Conservation (phyloP, 2,329 filamentous ascomycete genomes). For the Ceratocystis harringtonii region DNA sequence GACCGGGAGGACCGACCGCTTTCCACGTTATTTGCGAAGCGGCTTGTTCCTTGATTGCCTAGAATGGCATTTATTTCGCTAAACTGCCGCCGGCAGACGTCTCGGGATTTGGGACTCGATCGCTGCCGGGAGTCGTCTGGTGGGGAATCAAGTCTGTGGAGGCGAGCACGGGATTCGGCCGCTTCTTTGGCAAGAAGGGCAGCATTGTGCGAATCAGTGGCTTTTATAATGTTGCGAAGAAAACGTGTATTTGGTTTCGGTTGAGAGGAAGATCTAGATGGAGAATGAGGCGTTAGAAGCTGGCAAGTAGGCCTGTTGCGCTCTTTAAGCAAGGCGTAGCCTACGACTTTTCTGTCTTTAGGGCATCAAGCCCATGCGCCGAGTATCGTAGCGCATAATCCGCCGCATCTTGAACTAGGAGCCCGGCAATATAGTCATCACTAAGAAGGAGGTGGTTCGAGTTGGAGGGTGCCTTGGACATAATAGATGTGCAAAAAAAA, state of each 20-base stretch:
- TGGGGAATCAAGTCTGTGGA: conserved; percentile 43
- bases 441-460: conserved; percentile 33
- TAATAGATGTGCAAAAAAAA: neutral
- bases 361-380: conserved; percentile 56
- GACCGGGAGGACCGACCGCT: neutral
- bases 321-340: conserved; percentile 13
- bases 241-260: conserved; percentile 89
- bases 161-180: conserved; percentile 57
- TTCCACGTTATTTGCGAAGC: conserved; percentile 14
- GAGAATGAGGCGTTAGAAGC: neutral
- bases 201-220: conserved; percentile 79
- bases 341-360: conserved; percentile 35
- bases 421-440: conserved; percentile 64
- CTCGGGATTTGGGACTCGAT: conserved; percentile 20
- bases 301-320: neutral
- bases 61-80: conserved; percentile 46
- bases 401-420: conserved; percentile 69
- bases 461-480: conserved; percentile 22
- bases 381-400: conserved; percentile 61
- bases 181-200: conserved; percentile 72
- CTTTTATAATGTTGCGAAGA: conserved; percentile 71
- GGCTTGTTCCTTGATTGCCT: conserved; percentile 21
- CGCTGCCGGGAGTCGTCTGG: conserved; percentile 32
- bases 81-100: conserved; percentile 36
- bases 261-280: conserved; percentile 14